These are phyloP conservation scores for Xerocomus amazonicus DNA, from an alignment of 1,284 basidiomycete species.

Conservation along the genomic window DNA sequence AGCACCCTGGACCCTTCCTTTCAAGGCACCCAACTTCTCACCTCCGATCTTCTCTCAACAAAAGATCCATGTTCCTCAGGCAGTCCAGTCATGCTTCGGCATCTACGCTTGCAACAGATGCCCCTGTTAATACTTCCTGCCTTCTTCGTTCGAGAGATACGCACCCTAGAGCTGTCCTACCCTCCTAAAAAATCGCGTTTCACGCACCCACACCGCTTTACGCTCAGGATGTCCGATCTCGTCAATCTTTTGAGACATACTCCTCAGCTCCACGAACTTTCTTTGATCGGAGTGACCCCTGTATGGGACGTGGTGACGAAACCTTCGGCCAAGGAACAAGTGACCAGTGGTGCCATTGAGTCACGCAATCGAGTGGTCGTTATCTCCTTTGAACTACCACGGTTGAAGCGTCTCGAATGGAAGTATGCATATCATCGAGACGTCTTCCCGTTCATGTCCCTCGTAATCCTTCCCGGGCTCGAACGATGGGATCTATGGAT, in stretches of 20 bases:
- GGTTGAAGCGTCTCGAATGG: constrained; percentile 28
- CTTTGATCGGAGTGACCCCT: constrained; percentile 40
- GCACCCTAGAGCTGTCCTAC: constrained; percentile 40
- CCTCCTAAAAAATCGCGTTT: constrained; percentile 28
- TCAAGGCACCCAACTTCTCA: constrained; percentile 24
- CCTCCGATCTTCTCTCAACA: constrained; percentile 18
- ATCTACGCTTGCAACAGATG: constrained; percentile 41
- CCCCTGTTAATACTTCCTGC: constrained; percentile 37
- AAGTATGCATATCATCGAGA: constrained; percentile 31
- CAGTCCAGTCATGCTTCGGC: constrained; percentile 24
- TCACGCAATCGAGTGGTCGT: constrained; percentile 5
- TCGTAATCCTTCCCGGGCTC: constrained; percentile 27
- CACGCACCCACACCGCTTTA: constrained; percentile 22
- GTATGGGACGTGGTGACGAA: constrained; percentile 34
- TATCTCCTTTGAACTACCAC: constrained; percentile 26
- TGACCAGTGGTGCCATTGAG: constrained; percentile 4
- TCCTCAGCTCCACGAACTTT: constrained; percentile 40
- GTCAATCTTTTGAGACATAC: constrained; percentile 37
- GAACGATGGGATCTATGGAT: constrained; percentile 33
- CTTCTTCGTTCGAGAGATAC: constrained; percentile 36
- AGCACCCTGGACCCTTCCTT: constrained; percentile 25
- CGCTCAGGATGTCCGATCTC: constrained; percentile 38
- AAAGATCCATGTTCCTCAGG: constrained; percentile 5
- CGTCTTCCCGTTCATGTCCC: constrained; percentile 32
- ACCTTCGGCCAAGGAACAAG: constrained; percentile 15